A percentile compares a stretch with the other conserved stretches of the same genome.
phyloP scores from a whole-genome alignment of 495 filamentous ascomycete genomes.

The Articulospora tetracladia region DNA sequence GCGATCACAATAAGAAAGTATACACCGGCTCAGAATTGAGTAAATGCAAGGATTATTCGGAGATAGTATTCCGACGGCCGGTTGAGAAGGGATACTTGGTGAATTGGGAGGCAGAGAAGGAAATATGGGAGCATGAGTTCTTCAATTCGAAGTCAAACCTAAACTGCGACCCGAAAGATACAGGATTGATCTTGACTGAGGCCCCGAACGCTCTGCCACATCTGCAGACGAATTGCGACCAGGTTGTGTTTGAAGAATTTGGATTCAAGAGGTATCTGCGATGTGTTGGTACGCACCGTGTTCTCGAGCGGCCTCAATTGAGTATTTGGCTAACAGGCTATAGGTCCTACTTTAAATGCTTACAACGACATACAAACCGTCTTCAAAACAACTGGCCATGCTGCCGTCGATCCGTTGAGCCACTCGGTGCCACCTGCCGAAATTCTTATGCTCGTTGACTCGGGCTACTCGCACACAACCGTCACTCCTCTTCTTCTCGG shows the following conservation, averaged over 20 bases:
- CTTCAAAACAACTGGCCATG: constrained; percentile 42
- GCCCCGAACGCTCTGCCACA: constrained; percentile 80
- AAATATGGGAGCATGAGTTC: constrained; percentile 92
- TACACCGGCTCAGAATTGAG: constrained; percentile 80
- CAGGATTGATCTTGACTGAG: constrained; percentile 80
- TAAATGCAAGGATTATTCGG: constrained; percentile 82
- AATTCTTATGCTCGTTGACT: constrained; percentile 82
- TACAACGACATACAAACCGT: constrained; percentile 74
- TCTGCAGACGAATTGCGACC: constrained; percentile 85
- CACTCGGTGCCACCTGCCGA: constrained; percentile 58
- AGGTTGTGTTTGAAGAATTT: constrained; percentile 97
- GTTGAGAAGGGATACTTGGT: constrained; percentile 95
- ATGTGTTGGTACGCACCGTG: constrained; percentile 52
- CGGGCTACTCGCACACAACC: constrained; percentile 92
- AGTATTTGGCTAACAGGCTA: not conserved
- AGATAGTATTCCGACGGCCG: constrained; percentile 80
- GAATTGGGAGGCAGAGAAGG: constrained; percentile 95
- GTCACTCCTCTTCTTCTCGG: constrained; percentile 82
- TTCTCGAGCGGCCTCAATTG: not conserved
- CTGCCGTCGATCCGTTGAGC: constrained; percentile 32
- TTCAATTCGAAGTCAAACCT: constrained; percentile 68
- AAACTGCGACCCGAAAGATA: constrained; percentile 71
- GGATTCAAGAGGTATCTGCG: constrained; percentile 86
- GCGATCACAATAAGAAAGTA: constrained; percentile 70
- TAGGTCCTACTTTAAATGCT: constrained; percentile 66